Evolutionary conservation across 768 basidiomycete genomes (phyloP).

Genomic region (Russula emetica): DNA sequence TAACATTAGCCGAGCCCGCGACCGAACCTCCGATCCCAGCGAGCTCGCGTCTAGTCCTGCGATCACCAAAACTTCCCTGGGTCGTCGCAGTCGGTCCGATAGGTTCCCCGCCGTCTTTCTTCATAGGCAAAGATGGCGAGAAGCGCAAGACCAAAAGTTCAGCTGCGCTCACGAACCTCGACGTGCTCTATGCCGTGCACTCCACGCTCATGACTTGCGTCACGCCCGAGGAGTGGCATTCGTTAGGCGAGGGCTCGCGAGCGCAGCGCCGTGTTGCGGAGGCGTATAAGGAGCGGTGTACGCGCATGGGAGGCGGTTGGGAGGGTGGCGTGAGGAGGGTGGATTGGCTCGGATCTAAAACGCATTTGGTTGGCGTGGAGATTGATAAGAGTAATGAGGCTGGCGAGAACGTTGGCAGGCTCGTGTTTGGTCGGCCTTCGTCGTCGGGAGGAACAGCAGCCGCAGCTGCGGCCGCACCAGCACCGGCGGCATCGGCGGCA

Average conservation of each 20-base stretch:
- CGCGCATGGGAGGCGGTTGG: conserved; percentile 59
- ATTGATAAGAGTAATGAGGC: conserved; percentile 44
- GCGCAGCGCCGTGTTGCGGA: conserved; percentile 55
- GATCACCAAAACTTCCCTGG: conserved; percentile 59
- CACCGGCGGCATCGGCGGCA: not conserved
- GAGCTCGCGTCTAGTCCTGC: conserved; percentile 48
- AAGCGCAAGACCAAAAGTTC: conserved; percentile 19
- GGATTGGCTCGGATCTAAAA: conserved; percentile 63
- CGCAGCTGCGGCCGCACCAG: no score
- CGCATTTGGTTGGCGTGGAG: conserved; percentile 56
- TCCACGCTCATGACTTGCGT: conserved; percentile 51
- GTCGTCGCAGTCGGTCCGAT: conserved; percentile 46
- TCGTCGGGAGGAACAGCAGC: conserved; percentile 18
- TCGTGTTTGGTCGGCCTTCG: conserved; percentile 45
- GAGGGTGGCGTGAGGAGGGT: conserved; percentile 62
- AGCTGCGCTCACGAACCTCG: conserved; percentile 51
- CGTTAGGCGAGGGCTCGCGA: conserved; percentile 50
- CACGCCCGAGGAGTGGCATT: conserved; percentile 61
- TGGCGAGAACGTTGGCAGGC: conserved; percentile 41
- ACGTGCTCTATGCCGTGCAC: conserved; percentile 59
- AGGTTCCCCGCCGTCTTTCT: conserved; percentile 30
- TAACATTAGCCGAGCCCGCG: conserved; percentile 57
- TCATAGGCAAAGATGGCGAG: conserved; percentile 26
- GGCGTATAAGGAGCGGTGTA: conserved; percentile 61
- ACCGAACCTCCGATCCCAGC: conserved; percentile 54